Percentiles rank a stretch among this genome's conserved stretches.
Conservation (phyloP, 768 basidiomycete genomes). For the Mycena capillaripes region DNA sequence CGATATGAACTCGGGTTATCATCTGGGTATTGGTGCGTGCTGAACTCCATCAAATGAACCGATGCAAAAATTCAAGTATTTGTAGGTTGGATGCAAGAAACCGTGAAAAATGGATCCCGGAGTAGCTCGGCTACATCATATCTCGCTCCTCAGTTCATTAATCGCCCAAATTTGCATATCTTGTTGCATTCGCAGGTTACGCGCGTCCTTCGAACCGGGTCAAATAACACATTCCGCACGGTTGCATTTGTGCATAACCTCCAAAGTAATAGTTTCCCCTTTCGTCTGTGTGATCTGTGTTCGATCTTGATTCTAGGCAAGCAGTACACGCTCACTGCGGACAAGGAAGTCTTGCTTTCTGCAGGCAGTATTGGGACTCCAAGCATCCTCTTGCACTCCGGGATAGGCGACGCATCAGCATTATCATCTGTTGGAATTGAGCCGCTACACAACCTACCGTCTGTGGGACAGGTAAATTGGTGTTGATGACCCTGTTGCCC, state of each 20-base stretch:
- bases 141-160: slow-evolving; percentile 42
- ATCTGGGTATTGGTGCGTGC: slow-evolving; percentile 30
- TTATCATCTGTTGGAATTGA: neutral
- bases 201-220: slow-evolving; percentile 34
- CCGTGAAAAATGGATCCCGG: slow-evolving; percentile 39
- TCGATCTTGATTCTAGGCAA: neutral
- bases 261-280: neutral
- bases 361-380: slow-evolving; percentile 45
- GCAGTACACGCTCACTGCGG: slow-evolving; percentile 34
- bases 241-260: neutral
- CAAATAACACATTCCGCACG: neutral
- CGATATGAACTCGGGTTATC: slow-evolving; percentile 36
- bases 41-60: neutral
- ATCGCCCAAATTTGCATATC: slow-evolving; percentile 47
- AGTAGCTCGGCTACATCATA: too few species aligned
- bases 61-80: too few species aligned
- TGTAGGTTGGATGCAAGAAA: slow-evolving; percentile 40
- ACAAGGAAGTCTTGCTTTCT: slow-evolving; percentile 47
- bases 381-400: neutral
- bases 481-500: too few species aligned
- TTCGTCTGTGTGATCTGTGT: neutral
- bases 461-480: neutral
- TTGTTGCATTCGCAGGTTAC: slow-evolving; percentile 43
- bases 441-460: neutral
- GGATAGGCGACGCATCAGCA: neutral